These are phyloP conservation scores for Pisolithus orientalis DNA, from an alignment of 768 basidiomycete genomes.

Conservation along the genomic window DNA sequence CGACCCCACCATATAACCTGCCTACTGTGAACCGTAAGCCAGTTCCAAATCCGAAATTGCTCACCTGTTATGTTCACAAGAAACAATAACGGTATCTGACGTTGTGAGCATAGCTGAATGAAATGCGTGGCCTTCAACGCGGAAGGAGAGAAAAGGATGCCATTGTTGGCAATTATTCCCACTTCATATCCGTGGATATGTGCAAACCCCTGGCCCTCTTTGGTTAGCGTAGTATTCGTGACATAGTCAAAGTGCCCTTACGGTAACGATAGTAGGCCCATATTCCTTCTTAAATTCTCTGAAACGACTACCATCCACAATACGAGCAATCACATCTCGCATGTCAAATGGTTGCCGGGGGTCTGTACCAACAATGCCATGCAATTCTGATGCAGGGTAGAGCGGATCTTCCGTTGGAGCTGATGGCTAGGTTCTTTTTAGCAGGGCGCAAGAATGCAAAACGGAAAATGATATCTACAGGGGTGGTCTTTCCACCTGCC, in stretches of 20 bases:
- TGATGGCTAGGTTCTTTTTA: conserved; percentile 41
- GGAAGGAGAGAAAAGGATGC: conserved; percentile 89
- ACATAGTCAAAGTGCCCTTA: conserved; percentile 26
- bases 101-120: conserved; percentile 89
- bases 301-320: conserved; percentile 89
- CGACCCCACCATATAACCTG: conserved; percentile 94
- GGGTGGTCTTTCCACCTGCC: conserved; percentile 44
- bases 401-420: conserved; percentile 62
- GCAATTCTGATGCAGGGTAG: conserved; percentile 74
- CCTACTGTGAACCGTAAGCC: conserved; percentile 4
- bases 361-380: conserved; percentile 90
- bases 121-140: conserved; percentile 94
- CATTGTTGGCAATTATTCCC: conserved; percentile 91
- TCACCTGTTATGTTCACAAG: conserved; percentile 90
- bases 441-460: not conserved
- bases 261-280: conserved; percentile 84
- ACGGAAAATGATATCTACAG: conserved; percentile 35
- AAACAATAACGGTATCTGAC: conserved; percentile 85
- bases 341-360: conserved; percentile 87
- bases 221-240: conserved; percentile 3
- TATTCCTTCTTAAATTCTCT: conserved; percentile 97
- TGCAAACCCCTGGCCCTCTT: conserved; percentile 63
- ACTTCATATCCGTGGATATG: conserved; percentile 85
- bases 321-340: conserved; percentile 86
- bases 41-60: conserved; percentile 1